A percentile compares a stretch with the other conserved stretches of the same genome.
Conservation (phyloP, 2,329 filamentous ascomycete genomes). For the Trichothecium sympodiale region DNA sequence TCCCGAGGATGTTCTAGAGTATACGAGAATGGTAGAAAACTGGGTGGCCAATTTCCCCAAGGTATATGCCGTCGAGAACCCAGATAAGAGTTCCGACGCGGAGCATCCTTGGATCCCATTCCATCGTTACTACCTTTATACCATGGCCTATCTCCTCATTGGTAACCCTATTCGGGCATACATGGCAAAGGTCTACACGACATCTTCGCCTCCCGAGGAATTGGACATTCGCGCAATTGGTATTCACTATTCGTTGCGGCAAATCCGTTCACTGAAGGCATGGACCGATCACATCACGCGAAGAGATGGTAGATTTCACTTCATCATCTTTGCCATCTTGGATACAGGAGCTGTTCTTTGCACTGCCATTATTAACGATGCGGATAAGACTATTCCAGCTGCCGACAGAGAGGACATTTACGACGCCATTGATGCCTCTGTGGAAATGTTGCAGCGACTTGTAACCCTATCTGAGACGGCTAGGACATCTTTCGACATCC, state of each 20-base stretch:
- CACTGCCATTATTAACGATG: slow-evolving; percentile 38
- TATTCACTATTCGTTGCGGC: slow-evolving; percentile 28
- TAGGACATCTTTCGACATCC: slow-evolving; percentile 21
- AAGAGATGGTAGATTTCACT: slow-evolving; percentile 36
- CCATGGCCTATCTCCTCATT: slow-evolving; percentile 32
- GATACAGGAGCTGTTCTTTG: slow-evolving; percentile 38
- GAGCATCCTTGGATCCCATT: slow-evolving; percentile 27
- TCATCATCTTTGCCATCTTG: slow-evolving; percentile 39
- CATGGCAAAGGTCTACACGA: slow-evolving; percentile 24
- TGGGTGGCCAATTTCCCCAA: slow-evolving; percentile 31
- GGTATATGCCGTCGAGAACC: slow-evolving; percentile 24
- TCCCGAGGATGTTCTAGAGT: slow-evolving; percentile 18
- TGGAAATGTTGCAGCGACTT: slow-evolving; percentile 19
- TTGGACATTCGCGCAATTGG: slow-evolving; percentile 24
- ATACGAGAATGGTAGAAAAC: slow-evolving; percentile 22
- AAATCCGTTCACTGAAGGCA: slow-evolving; percentile 25
- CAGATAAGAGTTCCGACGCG: slow-evolving; percentile 28
- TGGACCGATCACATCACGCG: slow-evolving; percentile 32
- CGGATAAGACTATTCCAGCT: slow-evolving; percentile 22
- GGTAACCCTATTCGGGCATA: slow-evolving; percentile 34
- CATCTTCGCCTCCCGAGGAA: slow-evolving; percentile 17
- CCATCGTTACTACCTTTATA: slow-evolving; percentile 35
- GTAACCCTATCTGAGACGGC: slow-evolving; percentile 20
- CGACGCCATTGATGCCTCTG: slow-evolving; percentile 22
- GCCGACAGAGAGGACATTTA: slow-evolving; percentile 21